phyloP scores from a whole-genome alignment of 495 filamentous ascomycete species.

The Patellaria atrata region DNA sequence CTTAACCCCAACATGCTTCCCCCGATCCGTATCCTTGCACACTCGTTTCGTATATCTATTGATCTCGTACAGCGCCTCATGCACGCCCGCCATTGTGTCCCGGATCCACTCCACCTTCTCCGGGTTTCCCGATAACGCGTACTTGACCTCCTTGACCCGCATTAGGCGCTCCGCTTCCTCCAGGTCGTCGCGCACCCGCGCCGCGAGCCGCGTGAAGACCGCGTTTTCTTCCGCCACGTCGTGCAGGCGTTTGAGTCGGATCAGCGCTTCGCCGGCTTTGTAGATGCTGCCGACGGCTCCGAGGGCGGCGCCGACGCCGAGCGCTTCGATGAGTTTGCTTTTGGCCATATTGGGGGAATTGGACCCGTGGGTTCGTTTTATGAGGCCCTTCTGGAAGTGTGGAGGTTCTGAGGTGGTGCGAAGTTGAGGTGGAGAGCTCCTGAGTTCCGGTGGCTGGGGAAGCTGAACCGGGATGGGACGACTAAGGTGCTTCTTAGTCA shows the following conservation, averaged over 20 bases:
- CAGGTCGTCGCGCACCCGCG: constrained; percentile 9
- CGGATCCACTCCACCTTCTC: constrained; percentile 10
- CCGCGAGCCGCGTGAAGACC: constrained; percentile 10
- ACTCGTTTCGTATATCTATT: constrained; percentile 9
- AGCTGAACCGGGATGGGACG: no score
- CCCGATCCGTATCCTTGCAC: constrained; percentile 7
- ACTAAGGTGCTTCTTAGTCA: no score
- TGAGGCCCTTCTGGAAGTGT: no score
- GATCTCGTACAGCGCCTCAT: constrained; percentile 9
- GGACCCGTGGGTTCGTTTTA: no score
- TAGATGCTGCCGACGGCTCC: constrained; percentile 5
- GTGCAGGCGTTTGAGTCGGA: constrained; percentile 4
- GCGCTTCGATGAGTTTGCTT: constrained; percentile 2
- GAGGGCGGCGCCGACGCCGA: constrained; percentile 4
- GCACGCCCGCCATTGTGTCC: constrained; percentile 4
- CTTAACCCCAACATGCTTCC: constrained; percentile 5
- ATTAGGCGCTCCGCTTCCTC: constrained; percentile 7
- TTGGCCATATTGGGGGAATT: no score
- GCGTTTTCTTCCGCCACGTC: constrained; percentile 13
- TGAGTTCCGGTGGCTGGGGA: no score
- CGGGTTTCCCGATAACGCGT: constrained; percentile 2
- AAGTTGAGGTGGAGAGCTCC: no score
- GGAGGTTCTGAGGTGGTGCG: no score
- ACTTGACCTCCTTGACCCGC: constrained; percentile 1
- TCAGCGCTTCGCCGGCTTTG: constrained; percentile 9